phyloP scores from a whole-genome alignment of 345 rosid species.

The Boechera stricta region DNA sequence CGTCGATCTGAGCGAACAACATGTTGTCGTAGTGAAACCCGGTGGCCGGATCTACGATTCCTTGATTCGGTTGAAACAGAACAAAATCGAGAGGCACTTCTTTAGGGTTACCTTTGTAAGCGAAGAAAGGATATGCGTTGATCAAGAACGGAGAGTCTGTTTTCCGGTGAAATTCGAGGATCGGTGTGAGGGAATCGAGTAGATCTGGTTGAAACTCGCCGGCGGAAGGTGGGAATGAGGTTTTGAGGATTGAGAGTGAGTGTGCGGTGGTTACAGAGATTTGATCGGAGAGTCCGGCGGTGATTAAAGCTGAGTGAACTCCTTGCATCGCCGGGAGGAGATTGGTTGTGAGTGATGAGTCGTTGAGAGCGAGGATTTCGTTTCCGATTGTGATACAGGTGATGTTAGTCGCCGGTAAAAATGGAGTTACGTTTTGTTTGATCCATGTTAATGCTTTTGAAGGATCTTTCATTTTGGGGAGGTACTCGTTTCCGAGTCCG shows the following conservation, averaged over 20 bases:
- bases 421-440: slow-evolving; percentile 67
- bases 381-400: slow-evolving; percentile 86
- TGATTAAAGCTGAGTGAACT: slow-evolving; percentile 69
- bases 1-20: slow-evolving; percentile 91
- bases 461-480: slow-evolving; percentile 69
- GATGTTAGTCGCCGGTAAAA: slow-evolving; percentile 82
- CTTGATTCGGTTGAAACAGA: slow-evolving; percentile 75
- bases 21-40: slow-evolving; percentile 85
- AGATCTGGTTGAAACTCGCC: slow-evolving; percentile 80
- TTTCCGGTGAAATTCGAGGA: slow-evolving; percentile 68
- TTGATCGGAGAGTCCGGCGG: slow-evolving; percentile 64
- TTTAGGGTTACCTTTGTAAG: slow-evolving; percentile 82
- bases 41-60: slow-evolving; percentile 67
- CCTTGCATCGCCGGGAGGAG: slow-evolving; percentile 89
- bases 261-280: slow-evolving; percentile 84
- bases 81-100: slow-evolving; percentile 78
- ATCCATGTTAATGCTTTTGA: slow-evolving; percentile 68
- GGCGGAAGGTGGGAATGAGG: slow-evolving; percentile 89
- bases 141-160: slow-evolving; percentile 79
- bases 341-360: slow-evolving; percentile 56
- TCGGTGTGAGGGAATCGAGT: slow-evolving; percentile 50
- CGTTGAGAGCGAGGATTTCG: slow-evolving; percentile 80
- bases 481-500: slow-evolving; percentile 74
- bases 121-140: slow-evolving; percentile 95
- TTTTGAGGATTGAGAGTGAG: slow-evolving; percentile 67